These are phyloP conservation scores for Rhodocollybia butyracea DNA, from an alignment of 768 basidiomycete genomes.

Conservation along the genomic window DNA sequence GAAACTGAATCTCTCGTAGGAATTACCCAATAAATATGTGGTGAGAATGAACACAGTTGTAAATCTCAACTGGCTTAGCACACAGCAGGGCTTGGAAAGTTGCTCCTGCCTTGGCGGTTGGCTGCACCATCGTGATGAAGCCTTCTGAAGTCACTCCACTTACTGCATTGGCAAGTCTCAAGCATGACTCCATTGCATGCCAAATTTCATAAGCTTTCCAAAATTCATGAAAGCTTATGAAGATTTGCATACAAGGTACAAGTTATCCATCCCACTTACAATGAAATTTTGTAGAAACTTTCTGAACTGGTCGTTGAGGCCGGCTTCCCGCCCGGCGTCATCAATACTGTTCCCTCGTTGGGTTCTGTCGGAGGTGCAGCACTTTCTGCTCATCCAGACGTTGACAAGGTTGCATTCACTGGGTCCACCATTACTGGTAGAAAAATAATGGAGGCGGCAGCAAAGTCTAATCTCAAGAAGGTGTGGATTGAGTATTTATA, in stretches of 20 bases:
- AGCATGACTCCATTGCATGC: not conserved
- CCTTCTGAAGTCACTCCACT: constrained; percentile 86
- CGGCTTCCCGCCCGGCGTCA: constrained; percentile 88
- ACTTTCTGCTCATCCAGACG: constrained; percentile 74
- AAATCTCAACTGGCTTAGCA: not conserved
- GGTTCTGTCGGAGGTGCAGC: constrained; percentile 85
- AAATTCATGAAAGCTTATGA: too few relatives aligned
- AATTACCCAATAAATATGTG: constrained; percentile 91
- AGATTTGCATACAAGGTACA: too few relatives aligned
- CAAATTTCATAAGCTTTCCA: too few relatives aligned
- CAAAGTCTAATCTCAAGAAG: constrained; percentile 93
- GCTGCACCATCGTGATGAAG: constrained; percentile 95
- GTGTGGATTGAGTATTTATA: constrained; percentile 27
- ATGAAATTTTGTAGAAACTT: constrained; percentile 54
- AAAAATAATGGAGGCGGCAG: constrained; percentile 88
- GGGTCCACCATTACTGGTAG: constrained; percentile 89
- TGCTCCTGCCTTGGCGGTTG: constrained; percentile 86
- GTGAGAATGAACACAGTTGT: constrained; percentile 30
- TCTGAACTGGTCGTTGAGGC: constrained; percentile 81
- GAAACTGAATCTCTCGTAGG: too few relatives aligned
- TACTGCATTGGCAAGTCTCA: constrained; percentile 63
- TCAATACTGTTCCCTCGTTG: constrained; percentile 87
- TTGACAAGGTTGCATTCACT: constrained; percentile 96
- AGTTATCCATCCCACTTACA: too few relatives aligned
- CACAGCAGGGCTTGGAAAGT: constrained; percentile 79